Conservation (phyloP, 225 moss, liverwort and hornwort genomes). For the Asterella californica region DNA sequence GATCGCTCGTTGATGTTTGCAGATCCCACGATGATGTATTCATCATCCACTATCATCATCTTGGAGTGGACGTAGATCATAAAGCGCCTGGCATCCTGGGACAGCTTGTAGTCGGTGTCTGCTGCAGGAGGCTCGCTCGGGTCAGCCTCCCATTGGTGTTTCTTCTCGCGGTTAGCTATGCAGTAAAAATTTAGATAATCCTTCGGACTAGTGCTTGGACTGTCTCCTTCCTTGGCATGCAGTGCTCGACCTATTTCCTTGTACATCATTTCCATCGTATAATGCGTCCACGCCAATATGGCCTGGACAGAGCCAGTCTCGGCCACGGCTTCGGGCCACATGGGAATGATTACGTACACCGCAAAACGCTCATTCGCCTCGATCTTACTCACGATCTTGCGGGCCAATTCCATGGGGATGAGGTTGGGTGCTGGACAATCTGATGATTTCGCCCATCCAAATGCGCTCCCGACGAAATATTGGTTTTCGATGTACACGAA, state of each 20-base stretch:
- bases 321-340: slow-evolving; percentile 74
- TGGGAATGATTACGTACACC: slow-evolving; percentile 55
- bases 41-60: slow-evolving; percentile 76
- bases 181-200: slow-evolving; percentile 73
- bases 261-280: slow-evolving; percentile 76
- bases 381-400: slow-evolving; percentile 65
- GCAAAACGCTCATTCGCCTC: slow-evolving; percentile 62
- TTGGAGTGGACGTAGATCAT: slow-evolving; percentile 65
- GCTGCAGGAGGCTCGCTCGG: slow-evolving; percentile 37
- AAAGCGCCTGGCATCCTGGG: slow-evolving; percentile 47
- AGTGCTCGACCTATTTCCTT: slow-evolving; percentile 52
- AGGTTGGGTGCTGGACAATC: slow-evolving; percentile 51
- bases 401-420: slow-evolving; percentile 60
- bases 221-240: slow-evolving; percentile 30
- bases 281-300: slow-evolving; percentile 56
- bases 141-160: slow-evolving; percentile 32
- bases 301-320: slow-evolving; percentile 54
- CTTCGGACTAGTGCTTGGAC: slow-evolving; percentile 37
- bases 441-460: slow-evolving; percentile 42
- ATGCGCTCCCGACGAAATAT: slow-evolving; percentile 65
- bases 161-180: slow-evolving; percentile 53
- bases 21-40: slow-evolving; percentile 75
- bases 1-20: slow-evolving; percentile 94
- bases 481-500: slow-evolving; percentile 75
- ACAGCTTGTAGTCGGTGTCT: slow-evolving; percentile 42